phyloP scores from a whole-genome alignment of 768 basidiomycete genomes.

The Hygrophorus russula region DNA sequence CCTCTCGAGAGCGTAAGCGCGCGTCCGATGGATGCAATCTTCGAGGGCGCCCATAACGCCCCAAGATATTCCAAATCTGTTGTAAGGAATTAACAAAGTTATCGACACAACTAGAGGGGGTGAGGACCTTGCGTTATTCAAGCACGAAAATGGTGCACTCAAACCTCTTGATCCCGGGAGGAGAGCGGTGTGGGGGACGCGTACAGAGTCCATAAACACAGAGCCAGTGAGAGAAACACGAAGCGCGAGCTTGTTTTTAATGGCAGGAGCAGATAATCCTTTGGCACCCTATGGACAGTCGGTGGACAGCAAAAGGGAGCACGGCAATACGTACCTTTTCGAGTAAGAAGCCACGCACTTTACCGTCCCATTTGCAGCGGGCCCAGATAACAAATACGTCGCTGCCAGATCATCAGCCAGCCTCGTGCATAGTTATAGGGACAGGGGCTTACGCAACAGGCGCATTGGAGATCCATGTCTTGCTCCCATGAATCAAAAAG shows the following conservation, averaged over 20 bases:
- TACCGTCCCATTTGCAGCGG: conserved; percentile 86
- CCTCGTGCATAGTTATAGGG: neutral
- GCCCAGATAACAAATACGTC: conserved; percentile 95
- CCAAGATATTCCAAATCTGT: conserved; percentile 82
- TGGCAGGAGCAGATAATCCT: conserved; percentile 75
- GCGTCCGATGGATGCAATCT: conserved; percentile 71
- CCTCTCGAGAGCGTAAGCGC: conserved; percentile 80
- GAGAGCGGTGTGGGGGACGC: conserved; percentile 61
- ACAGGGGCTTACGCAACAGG: conserved; percentile 63
- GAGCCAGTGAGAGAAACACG: conserved; percentile 78
- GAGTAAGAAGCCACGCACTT: conserved; percentile 80
- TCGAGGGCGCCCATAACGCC: conserved; percentile 95
- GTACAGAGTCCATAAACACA: conserved; percentile 86
- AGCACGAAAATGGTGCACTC: conserved; percentile 79
- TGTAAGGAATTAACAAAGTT: neutral
- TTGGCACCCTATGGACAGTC: conserved; percentile 46
- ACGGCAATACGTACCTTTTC: conserved; percentile 54
- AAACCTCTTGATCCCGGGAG: conserved; percentile 74
- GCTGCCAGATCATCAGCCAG: conserved; percentile 6
- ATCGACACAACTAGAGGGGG: conserved; percentile 2
- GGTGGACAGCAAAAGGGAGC: neutral
- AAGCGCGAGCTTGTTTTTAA: conserved; percentile 89
- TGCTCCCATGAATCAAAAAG: conserved; percentile 80
- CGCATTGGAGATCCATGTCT: conserved; percentile 96
- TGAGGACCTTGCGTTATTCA: conserved; percentile 72